A percentile compares a stretch with the other conserved stretches of the same genome.
phyloP scores from a whole-genome alignment of 208 protist genomes.

The Leishmania mexicana region DNA sequence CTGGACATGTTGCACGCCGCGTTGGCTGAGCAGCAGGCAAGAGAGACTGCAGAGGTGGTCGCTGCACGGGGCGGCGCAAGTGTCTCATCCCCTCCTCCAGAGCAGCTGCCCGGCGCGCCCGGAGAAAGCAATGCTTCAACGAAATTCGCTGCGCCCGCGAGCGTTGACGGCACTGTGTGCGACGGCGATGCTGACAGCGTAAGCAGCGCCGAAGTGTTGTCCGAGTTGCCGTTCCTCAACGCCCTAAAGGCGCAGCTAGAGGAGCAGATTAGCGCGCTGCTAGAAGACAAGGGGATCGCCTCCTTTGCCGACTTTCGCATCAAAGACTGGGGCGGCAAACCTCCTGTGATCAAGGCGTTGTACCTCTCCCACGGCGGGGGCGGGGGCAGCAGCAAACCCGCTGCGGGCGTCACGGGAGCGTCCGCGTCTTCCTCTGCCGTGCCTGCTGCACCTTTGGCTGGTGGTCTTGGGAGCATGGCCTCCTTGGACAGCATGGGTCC shows the following conservation, averaged over 20 bases:
- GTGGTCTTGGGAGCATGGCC: background rate
- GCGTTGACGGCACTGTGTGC: background rate
- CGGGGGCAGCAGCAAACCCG: background rate
- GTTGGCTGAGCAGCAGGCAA: slow-evolving; percentile 25
- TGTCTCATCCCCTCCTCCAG: background rate
- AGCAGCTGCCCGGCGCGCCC: background rate
- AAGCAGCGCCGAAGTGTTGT: slow-evolving; percentile 14
- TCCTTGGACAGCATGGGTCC: background rate
- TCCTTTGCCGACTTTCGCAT: slow-evolving; percentile 68
- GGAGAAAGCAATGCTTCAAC: background rate
- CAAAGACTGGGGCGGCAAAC: slow-evolving; percentile 58
- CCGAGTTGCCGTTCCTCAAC: slow-evolving; percentile 29
- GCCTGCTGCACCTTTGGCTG: background rate
- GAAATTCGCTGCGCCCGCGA: background rate
- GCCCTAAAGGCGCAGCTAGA: slow-evolving; percentile 53
- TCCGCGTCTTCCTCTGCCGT: background rate
- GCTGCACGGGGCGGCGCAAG: background rate
- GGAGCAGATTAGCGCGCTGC: slow-evolving; percentile 71
- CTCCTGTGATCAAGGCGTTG: slow-evolving; percentile 66
- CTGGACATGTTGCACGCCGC: slow-evolving; percentile 61
- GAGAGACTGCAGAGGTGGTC: slow-evolving; percentile 9
- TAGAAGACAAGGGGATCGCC: slow-evolving; percentile 85
- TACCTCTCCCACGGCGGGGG: slow-evolving; percentile 36
- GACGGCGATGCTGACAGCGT: slow-evolving; percentile 18
- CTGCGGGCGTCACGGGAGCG: background rate